phyloP scores from a whole-genome alignment of 306 rosid species.

The Comarum palustre region DNA sequence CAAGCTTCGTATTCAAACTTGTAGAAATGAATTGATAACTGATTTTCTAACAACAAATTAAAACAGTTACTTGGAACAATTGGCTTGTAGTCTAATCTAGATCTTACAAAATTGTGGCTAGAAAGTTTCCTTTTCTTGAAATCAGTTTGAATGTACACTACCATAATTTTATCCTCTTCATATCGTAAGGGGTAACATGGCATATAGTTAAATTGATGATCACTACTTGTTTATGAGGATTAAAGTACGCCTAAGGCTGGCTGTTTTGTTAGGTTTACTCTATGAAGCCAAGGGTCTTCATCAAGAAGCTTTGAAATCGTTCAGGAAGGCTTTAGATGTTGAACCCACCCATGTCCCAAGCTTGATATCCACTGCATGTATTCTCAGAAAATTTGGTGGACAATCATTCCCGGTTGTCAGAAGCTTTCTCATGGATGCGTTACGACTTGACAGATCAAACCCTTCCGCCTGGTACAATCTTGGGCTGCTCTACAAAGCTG shows the following conservation, averaged over 20 bases:
- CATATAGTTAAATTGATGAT: background rate
- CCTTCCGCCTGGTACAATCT: conserved; percentile 89
- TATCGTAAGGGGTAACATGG: background rate
- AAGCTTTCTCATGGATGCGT: conserved; percentile 80
- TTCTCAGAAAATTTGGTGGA: conserved; percentile 62
- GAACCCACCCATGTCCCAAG: conserved; percentile 73
- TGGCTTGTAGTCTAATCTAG: background rate
- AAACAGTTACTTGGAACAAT: background rate
- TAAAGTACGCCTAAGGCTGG: background rate
- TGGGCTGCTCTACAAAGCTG: conserved; percentile 69
- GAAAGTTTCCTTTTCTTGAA: background rate
- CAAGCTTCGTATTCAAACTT: background rate
- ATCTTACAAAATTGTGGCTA: background rate
- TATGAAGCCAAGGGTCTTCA: conserved; percentile 66
- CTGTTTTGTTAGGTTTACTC: conserved; percentile 52
- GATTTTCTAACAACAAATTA: background rate
- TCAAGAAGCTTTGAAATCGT: conserved; percentile 70
- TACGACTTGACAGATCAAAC: conserved; percentile 68
- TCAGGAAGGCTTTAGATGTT: conserved; percentile 64
- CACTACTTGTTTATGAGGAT: background rate
- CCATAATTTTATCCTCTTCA: background rate
- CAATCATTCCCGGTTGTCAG: conserved; percentile 63
- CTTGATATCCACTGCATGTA: conserved; percentile 76
- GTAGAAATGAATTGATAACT: background rate
- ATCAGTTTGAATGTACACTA: background rate